phyloP scores from a whole-genome alignment of 2,329 filamentous ascomycete genomes.

The Hypoxylon sp. region DNA sequence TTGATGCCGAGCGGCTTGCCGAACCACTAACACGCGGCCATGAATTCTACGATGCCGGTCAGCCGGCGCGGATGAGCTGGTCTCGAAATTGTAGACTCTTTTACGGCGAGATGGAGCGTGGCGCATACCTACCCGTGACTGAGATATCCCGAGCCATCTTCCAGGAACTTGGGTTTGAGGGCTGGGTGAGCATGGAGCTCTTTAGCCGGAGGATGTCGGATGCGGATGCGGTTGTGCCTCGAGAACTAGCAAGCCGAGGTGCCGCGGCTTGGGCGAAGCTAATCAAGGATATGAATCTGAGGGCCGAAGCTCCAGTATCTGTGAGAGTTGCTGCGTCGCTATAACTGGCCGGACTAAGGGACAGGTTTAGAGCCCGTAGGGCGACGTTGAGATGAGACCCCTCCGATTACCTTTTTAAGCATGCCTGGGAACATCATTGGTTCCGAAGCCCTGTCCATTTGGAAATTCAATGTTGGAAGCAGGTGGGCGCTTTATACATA shows the following conservation, averaged over 20 bases:
- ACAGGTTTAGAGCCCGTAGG: neutral
- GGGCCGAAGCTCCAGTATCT: constrained; percentile 35
- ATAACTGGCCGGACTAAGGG: constrained; percentile 15
- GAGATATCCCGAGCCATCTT: constrained; percentile 73
- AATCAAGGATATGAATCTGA: constrained; percentile 50
- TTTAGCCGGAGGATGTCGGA: constrained; percentile 73
- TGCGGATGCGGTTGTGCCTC: constrained; percentile 64
- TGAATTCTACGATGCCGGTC: constrained; percentile 68
- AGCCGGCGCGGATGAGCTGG: constrained; percentile 80
- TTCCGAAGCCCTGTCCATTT: neutral
- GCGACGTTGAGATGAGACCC: neutral
- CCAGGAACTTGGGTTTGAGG: constrained; percentile 73
- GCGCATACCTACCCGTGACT: constrained; percentile 76
- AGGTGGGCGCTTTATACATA: too few species aligned
- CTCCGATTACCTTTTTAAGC: neutral
- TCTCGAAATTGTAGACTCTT: constrained; percentile 80
- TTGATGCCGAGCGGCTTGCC: constrained; percentile 75
- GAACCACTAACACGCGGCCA: constrained; percentile 70
- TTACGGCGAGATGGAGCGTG: constrained; percentile 72
- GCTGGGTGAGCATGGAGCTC: constrained; percentile 79
- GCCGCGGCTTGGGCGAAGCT: constrained; percentile 51
- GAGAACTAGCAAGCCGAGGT: constrained; percentile 55
- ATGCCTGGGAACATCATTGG: neutral
- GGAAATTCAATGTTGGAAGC: neutral
- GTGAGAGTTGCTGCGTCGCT: constrained; percentile 44